Percentiles rank a stretch among this genome's conserved stretches.
These are phyloP conservation scores for Chaetomiaceae sp. DNA, from an alignment of 2,329 filamentous ascomycete species.

Conservation along the genomic window DNA sequence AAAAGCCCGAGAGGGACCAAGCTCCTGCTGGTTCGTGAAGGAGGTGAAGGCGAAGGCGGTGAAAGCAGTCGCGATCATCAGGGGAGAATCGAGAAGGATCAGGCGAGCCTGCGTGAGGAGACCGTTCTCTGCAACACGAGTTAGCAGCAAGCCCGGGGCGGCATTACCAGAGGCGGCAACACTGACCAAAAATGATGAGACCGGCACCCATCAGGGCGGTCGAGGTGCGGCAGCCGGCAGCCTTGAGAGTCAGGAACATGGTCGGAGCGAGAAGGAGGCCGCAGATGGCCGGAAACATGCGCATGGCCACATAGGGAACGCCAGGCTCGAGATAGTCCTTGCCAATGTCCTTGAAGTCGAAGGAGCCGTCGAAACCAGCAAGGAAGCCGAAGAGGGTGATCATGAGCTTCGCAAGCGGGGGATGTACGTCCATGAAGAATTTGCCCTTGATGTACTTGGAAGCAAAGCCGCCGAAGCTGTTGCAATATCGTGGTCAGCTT, in stretches of 20 bases:
- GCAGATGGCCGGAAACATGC: slow-evolving; percentile 82
- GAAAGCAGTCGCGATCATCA: slow-evolving; percentile 88
- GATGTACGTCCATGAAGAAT: slow-evolving; percentile 99
- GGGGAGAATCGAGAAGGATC: slow-evolving; percentile 91
- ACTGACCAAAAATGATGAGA: slow-evolving; percentile 84
- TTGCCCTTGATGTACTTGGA: slow-evolving; percentile 98
- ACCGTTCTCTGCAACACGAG: slow-evolving; percentile 68
- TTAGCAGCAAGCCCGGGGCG: slow-evolving; percentile 25
- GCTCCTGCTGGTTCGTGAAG: slow-evolving; percentile 96
- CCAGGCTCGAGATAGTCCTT: slow-evolving; percentile 95
- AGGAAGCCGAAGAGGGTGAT: slow-evolving; percentile 93
- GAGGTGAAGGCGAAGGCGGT: slow-evolving; percentile 86
- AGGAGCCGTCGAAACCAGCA: slow-evolving; percentile 89
- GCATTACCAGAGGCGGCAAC: not conserved
- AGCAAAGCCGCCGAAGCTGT: slow-evolving; percentile 93
- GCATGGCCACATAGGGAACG: slow-evolving; percentile 97
- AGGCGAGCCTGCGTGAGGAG: slow-evolving; percentile 90
- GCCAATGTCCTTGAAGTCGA: slow-evolving; percentile 99
- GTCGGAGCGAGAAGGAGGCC: slow-evolving; percentile 84
- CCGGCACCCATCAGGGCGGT: slow-evolving; percentile 79
- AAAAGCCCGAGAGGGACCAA: slow-evolving; percentile 85
- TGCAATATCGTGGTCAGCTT: slow-evolving; percentile 20
- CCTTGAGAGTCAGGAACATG: slow-evolving; percentile 93
- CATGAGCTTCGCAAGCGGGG: slow-evolving; percentile 91
- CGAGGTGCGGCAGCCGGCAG: slow-evolving; percentile 78